Evolutionary conservation across 805 yeast genomes (phyloP).

Genomic region (Candida maris): DNA sequence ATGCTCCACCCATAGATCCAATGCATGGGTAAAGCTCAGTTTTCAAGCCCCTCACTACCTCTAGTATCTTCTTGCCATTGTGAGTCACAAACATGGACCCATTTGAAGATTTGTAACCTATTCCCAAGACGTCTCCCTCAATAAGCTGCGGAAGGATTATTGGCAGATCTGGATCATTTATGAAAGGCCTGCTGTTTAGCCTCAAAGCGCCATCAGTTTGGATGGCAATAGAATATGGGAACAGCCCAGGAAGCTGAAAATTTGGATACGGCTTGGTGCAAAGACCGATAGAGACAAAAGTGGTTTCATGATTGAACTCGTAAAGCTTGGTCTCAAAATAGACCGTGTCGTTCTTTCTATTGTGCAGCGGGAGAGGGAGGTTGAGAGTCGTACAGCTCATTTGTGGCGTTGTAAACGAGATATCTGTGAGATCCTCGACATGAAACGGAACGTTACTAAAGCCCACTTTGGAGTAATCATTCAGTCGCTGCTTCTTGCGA

Average conservation of each 20-base stretch:
- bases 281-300: slow-evolving; percentile 61
- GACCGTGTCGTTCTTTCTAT: slow-evolving; percentile 45
- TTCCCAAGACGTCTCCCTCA: slow-evolving; percentile 54
- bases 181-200: slow-evolving; percentile 57
- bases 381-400: slow-evolving; percentile 28
- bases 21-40: slow-evolving; percentile 52
- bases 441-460: slow-evolving; percentile 24
- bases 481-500: slow-evolving; percentile 4
- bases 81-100: slow-evolving; percentile 54
- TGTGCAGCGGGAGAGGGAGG: slow-evolving; percentile 33
- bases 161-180: slow-evolving; percentile 39
- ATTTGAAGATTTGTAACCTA: slow-evolving; percentile 45
- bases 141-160: slow-evolving; percentile 47
- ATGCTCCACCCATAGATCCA: slow-evolving; percentile 46
- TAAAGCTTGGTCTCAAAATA: slow-evolving; percentile 63
- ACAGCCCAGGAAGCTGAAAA: slow-evolving; percentile 72
- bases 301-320: slow-evolving; percentile 38
- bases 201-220: slow-evolving; percentile 71
- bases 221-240: slow-evolving; percentile 65
- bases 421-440: slow-evolving; percentile 33
- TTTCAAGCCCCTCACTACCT: slow-evolving; percentile 45
- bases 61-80: slow-evolving; percentile 52
- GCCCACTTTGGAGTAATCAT: slow-evolving; percentile 14
- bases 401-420: slow-evolving; percentile 22
- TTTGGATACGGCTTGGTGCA: slow-evolving; percentile 72